Base-by-base conservation (phyloP, 306 rosid genomes). In the Hippophae tibetana region DNA sequence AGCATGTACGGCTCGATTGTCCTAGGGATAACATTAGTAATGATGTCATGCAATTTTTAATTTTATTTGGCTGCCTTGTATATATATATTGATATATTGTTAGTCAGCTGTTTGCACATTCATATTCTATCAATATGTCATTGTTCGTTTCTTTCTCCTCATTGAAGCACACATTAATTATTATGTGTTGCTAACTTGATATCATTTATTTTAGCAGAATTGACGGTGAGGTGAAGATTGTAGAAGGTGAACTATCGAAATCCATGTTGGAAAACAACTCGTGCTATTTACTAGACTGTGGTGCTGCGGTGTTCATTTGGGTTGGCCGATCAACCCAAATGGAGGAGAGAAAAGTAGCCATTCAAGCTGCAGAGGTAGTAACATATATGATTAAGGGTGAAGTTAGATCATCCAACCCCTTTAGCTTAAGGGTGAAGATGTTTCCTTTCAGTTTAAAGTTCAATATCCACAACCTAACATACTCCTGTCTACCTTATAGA, bases 241-340 rank as follows among this genome's bases (percentile, higher is more conserved):
- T 86, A 8, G 97, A 88, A 62, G 86, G 86, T 58, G 99, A 88
- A 67, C 81, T 88, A 69, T 82, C 89, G 44, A 93, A 93, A 61
- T 86, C 90, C 72, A 60, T 80, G 69, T 66, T 93, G 79, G 97
- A 88, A 84, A 93, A 93, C 79, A 84, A 76, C 79, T 86, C 82
- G 68, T 86, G 95, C 73, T 93, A 93, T 80, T 67, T 93, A 54
- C 66, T 93, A 85, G 99, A 93, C 81, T 84, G 94, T 64, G 99
- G 99, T 55, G 77, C 86, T 43, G 99, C 88, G 80, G 72, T 93
- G 47, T 88, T 82, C 74, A 65, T 88, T 65, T 93, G 99, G 99
- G 81, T 93, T 68, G 99, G 99, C 67, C 84, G 99, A 55, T 83
- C 84, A 69, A 93, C 94, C n/a, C 99, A 88, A 78, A 82, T 93